Evolutionary conservation across 257 asterid species (phyloP).

Genomic region (Petunia secreta): DNA sequence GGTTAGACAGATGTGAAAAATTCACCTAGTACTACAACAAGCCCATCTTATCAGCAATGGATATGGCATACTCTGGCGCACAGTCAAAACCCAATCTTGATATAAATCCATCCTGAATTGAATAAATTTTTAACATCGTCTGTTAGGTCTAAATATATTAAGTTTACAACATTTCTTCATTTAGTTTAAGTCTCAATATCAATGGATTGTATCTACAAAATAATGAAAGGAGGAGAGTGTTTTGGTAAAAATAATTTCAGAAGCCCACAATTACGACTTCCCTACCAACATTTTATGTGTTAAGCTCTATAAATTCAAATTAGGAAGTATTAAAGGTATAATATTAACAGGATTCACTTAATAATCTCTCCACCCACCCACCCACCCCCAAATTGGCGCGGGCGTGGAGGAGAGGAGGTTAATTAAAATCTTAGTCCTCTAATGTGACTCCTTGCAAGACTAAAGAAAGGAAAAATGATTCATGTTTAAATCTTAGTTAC

Average conservation of each 20-base stretch:
- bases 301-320: background rate
- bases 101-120: conserved; percentile 1
- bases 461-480: background rate
- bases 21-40: background rate
- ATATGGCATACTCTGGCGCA: background rate
- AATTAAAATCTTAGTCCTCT: background rate
- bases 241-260: background rate
- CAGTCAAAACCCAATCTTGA: background rate
- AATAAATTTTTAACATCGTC: background rate
- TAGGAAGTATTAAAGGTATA: background rate
- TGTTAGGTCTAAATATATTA: background rate
- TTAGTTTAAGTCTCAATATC: conserved; percentile 9
- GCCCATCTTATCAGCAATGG: background rate
- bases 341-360: background rate
- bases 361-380: background rate
- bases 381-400: background rate
- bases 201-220: background rate
- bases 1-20: background rate
- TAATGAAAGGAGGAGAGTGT: too few relatives aligned
- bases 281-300: background rate
- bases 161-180: background rate
- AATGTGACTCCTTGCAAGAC: background rate
- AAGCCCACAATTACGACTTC: background rate
- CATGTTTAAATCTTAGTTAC: background rate
- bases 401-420: background rate